A percentile compares a stretch with the other conserved stretches of the same genome.
Conservation (phyloP, 495 filamentous ascomycete genomes). For the Podospora comata region DNA sequence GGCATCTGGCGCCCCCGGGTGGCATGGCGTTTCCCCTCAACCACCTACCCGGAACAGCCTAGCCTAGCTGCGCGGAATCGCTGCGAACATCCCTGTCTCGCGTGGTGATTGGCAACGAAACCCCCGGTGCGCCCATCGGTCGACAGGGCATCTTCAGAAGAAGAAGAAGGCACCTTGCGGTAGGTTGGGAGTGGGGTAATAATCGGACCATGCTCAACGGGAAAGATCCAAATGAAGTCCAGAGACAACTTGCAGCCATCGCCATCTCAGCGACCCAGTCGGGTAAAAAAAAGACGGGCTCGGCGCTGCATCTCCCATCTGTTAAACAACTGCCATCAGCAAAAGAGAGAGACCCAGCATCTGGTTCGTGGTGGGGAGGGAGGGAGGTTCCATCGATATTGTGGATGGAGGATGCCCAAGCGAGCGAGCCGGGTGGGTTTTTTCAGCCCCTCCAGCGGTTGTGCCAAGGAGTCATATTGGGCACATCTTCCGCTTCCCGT, state of each 20-base stretch:
- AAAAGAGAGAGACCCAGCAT: no score
- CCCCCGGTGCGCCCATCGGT: slow-evolving; percentile 21
- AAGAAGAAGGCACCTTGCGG: background rate
- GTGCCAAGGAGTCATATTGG: slow-evolving; percentile 10
- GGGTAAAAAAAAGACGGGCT: slow-evolving; percentile 1
- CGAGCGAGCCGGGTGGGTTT: slow-evolving; percentile 15
- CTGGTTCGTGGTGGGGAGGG: no score
- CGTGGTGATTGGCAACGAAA: slow-evolving; percentile 26
- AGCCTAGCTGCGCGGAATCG: slow-evolving; percentile 30
- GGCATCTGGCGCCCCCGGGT: slow-evolving; percentile 15
- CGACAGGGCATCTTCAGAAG: slow-evolving; percentile 15
- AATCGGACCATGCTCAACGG: background rate
- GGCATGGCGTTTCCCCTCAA: slow-evolving; percentile 25
- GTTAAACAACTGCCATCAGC: background rate
- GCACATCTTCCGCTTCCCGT: slow-evolving; percentile 22
- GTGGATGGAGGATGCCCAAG: background rate
- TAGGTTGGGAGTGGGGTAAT: background rate
- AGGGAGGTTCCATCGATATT: no score
- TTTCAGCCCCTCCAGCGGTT: slow-evolving; percentile 25
- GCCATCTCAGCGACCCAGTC: background rate
- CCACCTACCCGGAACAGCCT: slow-evolving; percentile 41
- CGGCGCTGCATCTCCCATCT: background rate
- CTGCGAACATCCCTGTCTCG: slow-evolving; percentile 15
- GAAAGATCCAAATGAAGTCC: background rate
- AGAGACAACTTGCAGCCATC: background rate